Conservation (phyloP, 2,329 filamentous ascomycete species). For the Fusarium keratoplasticum region DNA sequence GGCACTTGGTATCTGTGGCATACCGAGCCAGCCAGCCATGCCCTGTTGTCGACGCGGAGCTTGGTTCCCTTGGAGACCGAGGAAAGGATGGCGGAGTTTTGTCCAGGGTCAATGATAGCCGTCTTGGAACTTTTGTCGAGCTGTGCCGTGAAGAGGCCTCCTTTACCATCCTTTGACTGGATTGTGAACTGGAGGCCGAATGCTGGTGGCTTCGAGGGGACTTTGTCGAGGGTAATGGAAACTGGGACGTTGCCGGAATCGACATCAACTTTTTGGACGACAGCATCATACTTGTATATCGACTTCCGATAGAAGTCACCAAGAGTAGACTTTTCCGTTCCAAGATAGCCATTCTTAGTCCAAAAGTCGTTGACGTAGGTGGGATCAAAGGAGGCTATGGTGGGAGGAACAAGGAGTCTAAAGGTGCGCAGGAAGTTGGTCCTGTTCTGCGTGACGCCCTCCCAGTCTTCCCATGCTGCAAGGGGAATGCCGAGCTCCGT, state of each 20-base stretch:
- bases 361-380: constrained; percentile 34
- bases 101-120: neutral
- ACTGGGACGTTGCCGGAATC: neutral
- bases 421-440: neutral
- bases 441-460: neutral
- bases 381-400: neutral
- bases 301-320: neutral
- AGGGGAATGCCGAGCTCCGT: neutral
- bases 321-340: constrained; percentile 18
- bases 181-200: neutral
- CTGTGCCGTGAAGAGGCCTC: neutral
- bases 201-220: neutral
- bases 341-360: constrained; percentile 26
- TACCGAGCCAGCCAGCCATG: constrained; percentile 12
- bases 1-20: constrained; percentile 34
- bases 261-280: neutral
- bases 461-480: constrained; percentile 6
- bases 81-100: neutral
- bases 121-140: neutral
- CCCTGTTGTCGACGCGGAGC: constrained; percentile 15
- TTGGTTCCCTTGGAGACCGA: neutral
- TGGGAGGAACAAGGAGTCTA: neutral
- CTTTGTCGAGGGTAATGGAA: neutral
- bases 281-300: neutral
- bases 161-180: neutral